Evolutionary conservation across 306 rosid genomes (phyloP).

Genomic region (Corylus avellana): DNA sequence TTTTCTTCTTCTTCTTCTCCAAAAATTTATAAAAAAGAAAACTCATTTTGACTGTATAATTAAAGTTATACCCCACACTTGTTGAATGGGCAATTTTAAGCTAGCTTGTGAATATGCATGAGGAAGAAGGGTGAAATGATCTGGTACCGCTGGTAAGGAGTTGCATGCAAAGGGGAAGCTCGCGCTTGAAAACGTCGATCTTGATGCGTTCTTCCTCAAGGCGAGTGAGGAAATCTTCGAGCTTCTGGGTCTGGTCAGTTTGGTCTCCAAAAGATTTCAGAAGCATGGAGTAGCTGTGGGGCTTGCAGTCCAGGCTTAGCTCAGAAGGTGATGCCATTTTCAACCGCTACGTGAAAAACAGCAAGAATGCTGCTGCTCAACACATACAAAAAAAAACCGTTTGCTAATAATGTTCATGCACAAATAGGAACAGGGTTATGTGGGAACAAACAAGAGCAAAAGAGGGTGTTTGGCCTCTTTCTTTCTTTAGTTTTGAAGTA

Average conservation of each 20-base stretch:
- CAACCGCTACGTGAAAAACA: conserved; percentile 15
- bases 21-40: too few species aligned
- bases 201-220: conserved; percentile 94
- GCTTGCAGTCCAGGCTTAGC: conserved; percentile 80
- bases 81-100: conserved; percentile 9
- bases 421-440: conserved; percentile 49
- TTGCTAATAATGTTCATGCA: conserved; percentile 36
- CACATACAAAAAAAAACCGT: conserved; percentile 15
- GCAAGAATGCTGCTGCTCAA: background rate
- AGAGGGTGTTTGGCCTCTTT: conserved; percentile 83
- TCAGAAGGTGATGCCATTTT: conserved; percentile 83
- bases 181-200: conserved; percentile 97
- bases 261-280: conserved; percentile 79
- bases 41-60: background rate
- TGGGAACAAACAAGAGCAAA: conserved; percentile 68
- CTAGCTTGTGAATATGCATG: background rate
- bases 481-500: conserved; percentile 30
- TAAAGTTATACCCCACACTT: conserved; percentile 11
- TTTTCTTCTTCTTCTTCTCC: background rate
- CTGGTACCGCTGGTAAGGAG: conserved; percentile 81
- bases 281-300: conserved; percentile 74
- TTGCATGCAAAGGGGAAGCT: conserved; percentile 99
- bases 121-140: background rate
- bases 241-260: conserved; percentile 64
- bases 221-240: conserved; percentile 79